Evolutionary conservation across 805 yeast species (phyloP), one percentile per base, ranked within the genome.

Genomic region (Ascoidea rubescens): DNA sequence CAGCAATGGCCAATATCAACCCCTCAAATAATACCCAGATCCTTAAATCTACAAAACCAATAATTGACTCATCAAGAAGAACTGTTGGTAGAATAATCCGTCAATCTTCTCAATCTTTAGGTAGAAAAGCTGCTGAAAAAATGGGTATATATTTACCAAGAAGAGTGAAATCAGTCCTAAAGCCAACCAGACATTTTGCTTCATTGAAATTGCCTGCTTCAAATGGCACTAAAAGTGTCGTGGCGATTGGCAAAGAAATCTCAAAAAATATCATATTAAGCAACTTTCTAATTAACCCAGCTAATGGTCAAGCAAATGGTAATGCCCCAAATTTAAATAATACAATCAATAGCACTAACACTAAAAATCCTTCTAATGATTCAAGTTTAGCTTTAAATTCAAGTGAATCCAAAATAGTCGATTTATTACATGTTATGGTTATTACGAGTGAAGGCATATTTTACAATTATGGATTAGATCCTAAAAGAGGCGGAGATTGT

Each of bases 401-500:
- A 21, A 21, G 28, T 3, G 28, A 21, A 21, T 21, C 28, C 28
- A 21, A 21, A 21, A 21, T 21, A 21, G 28, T 21, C 28, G 28
- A 21, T 21, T 37, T 37, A 52, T 62, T 55, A 48, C 77, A 76
- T 59, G 80, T 80, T 12, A 74, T 80, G 53, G 91, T 89, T 5
- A 87, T 87, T 4, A 87, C 96, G 0, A 75, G 84, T 0, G 86
- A 81, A 53, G 98, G 98, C 0, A 78, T 76, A 57, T 84, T 86
- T 58, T 84, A 83, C 60, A 86, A 84, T 50, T 91, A 87, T 64
- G 83, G 83, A 1, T 68, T 91, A 48, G 93, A 88, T 56, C 82
- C 93, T 0, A 95, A 83, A 55, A 68, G 90, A 51, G 98, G 98
- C 1, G 99, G 99, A 1, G 96, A 90, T 62, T 91, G 98, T 67